Evolutionary conservation across 2,329 filamentous ascomycete genomes (phyloP).

Genomic region (Hymenoscyphus occultus): DNA sequence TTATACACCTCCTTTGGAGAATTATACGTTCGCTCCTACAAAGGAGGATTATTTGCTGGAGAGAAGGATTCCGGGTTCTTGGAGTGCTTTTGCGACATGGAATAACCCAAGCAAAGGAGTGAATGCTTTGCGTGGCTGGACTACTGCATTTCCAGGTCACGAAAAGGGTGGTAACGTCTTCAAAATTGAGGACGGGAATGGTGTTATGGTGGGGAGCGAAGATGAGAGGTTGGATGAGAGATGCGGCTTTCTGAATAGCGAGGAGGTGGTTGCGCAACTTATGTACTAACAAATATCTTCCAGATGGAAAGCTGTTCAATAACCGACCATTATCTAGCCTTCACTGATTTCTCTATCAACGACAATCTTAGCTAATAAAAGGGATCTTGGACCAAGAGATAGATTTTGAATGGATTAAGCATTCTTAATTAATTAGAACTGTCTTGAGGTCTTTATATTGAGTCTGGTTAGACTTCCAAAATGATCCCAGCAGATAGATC

Average conservation of each 20-base stretch:
- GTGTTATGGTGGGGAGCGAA: slow-evolving; percentile 43
- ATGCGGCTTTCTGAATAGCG: slow-evolving; percentile 54
- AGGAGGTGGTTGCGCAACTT: slow-evolving; percentile 42
- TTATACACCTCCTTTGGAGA: slow-evolving; percentile 17
- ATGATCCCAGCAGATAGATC: no score
- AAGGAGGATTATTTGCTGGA: slow-evolving; percentile 42
- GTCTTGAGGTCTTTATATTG: no score
- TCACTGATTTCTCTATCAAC: no score
- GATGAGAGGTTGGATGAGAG: slow-evolving; percentile 45
- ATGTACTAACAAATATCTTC: slow-evolving; percentile 15
- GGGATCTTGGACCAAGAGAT: no score
- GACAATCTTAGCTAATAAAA: no score
- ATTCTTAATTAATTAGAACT: no score
- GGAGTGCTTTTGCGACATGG: slow-evolving; percentile 45
- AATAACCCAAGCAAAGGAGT: slow-evolving; percentile 38
- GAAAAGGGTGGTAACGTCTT: slow-evolving; percentile 37
- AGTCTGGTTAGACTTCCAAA: no score
- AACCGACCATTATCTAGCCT: no score
- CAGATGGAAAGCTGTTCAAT: no score
- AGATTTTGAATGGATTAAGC: no score
- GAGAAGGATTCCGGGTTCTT: slow-evolving; percentile 43
- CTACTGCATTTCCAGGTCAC: slow-evolving; percentile 36
- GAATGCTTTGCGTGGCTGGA: slow-evolving; percentile 43
- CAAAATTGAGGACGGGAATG: slow-evolving; percentile 44
- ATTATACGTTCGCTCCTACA: slow-evolving; percentile 37